phyloP scores from a whole-genome alignment of 805 yeast species.

The Maudiozyma serrabonitensis region DNA sequence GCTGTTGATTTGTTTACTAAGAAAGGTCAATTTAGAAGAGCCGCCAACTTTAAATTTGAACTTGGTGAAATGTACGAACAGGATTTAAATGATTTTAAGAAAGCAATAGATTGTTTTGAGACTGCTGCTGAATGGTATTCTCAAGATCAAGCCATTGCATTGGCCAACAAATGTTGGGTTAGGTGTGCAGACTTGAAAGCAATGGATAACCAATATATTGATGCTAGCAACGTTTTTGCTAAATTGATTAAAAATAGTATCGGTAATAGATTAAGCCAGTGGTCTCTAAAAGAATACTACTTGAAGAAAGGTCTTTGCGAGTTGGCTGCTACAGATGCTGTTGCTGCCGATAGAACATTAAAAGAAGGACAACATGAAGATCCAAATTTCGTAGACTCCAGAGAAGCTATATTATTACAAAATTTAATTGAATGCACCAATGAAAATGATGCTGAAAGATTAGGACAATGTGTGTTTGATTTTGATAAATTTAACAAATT shows the following conservation, averaged over 20 bases:
- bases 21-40: constrained; percentile 92
- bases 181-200: constrained; percentile 88
- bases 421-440: constrained; percentile 66
- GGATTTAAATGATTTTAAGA: constrained; percentile 52
- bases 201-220: constrained; percentile 56
- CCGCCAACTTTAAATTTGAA: constrained; percentile 89
- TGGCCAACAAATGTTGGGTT: constrained; percentile 77
- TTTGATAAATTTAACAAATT: constrained; percentile 81
- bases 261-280: constrained; percentile 66
- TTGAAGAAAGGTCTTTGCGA: constrained; percentile 75
- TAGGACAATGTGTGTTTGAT: constrained; percentile 66
- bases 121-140: constrained; percentile 94
- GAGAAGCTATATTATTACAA: constrained; percentile 62
- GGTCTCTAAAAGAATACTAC: constrained; percentile 91
- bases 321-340: constrained; percentile 74
- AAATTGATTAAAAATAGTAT: constrained; percentile 66
- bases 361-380: constrained; percentile 61
- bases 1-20: constrained; percentile 80
- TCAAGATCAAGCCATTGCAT: constrained; percentile 86
- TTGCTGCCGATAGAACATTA: constrained; percentile 71
- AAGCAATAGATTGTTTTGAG: constrained; percentile 72
- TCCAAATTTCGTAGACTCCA: constrained; percentile 56
- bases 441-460: constrained; percentile 68
- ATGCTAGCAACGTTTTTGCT: constrained; percentile 72
- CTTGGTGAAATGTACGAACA: constrained; percentile 79